Evolutionary conservation across 768 basidiomycete genomes (phyloP).

Genomic region (Nidula microcarpa): DNA sequence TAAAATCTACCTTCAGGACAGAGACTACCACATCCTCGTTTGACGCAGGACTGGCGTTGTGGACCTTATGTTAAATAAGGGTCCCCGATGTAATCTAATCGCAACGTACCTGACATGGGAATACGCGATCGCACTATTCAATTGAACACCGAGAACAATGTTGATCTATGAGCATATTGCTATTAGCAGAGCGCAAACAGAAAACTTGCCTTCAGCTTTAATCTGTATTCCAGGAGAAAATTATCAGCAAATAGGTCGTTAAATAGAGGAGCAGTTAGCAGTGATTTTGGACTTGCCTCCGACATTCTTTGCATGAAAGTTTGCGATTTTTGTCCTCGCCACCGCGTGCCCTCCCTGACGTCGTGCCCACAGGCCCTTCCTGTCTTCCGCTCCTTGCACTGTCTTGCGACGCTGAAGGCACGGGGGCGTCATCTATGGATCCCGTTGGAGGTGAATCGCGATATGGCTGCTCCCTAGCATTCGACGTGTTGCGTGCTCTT

Average conservation of each 20-base stretch:
- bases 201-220: conserved; percentile 44
- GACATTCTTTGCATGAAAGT: conserved; percentile 50
- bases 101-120: conserved; percentile 51
- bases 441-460: conserved; percentile 1
- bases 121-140: conserved; percentile 57
- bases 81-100: conserved; percentile 4
- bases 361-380: background rate
- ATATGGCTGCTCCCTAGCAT: conserved; percentile 7
- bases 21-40: conserved; percentile 61
- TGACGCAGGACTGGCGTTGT: conserved; percentile 49
- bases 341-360: conserved; percentile 10
- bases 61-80: conserved; percentile 6
- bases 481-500: conserved; percentile 23
- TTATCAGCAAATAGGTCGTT: background rate
- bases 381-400: conserved; percentile 1
- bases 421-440: background rate
- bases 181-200: background rate
- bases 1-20: conserved; percentile 50
- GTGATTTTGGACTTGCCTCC: conserved; percentile 28
- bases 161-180: conserved; percentile 2
- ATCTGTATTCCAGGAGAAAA: conserved; percentile 16
- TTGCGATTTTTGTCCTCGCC: conserved; percentile 44
- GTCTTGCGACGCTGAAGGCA: conserved; percentile 1
- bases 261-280: background rate
- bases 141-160: background rate